These are phyloP conservation scores for Arabis hirsuta DNA, from an alignment of 345 rosid species.

Conservation along the genomic window DNA sequence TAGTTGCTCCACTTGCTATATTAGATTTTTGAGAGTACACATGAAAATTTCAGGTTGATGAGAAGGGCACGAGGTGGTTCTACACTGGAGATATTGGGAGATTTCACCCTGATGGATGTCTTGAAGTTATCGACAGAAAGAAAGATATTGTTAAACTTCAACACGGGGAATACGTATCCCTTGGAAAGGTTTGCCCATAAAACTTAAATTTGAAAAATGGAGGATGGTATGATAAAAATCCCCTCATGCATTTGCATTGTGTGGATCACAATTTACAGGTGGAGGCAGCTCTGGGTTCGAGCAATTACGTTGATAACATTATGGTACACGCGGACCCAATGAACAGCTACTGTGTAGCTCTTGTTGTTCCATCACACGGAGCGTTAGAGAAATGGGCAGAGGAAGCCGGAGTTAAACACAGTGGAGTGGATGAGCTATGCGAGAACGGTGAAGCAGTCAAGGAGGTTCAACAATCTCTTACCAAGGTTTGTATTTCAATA, in stretches of 20 bases:
- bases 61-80: conserved; percentile 81
- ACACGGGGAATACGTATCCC: conserved; percentile 87
- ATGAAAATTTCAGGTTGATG: conserved; percentile 69
- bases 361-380: conserved; percentile 66
- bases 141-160: conserved; percentile 96
- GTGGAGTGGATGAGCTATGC: conserved; percentile 62
- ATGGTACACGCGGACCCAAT: conserved; percentile 84
- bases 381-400: conserved; percentile 75
- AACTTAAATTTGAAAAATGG: not conserved
- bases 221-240: not conserved
- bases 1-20: not conserved
- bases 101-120: conserved; percentile 89
- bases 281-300: conserved; percentile 65
- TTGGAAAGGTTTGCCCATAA: conserved; percentile 70
- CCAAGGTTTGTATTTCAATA: conserved; percentile 55
- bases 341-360: conserved; percentile 73
- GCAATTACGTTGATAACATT: conserved; percentile 67
- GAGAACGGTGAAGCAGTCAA: conserved; percentile 58
- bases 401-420: conserved; percentile 55
- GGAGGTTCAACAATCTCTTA: conserved; percentile 71
- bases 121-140: conserved; percentile 89
- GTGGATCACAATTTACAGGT: conserved; percentile 56
- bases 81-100: conserved; percentile 87
- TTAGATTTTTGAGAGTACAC: not conserved
- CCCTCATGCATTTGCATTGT: conserved; percentile 10